phyloP scores from a whole-genome alignment of 2,329 filamentous ascomycete species.

The Aschersonia sp. region DNA sequence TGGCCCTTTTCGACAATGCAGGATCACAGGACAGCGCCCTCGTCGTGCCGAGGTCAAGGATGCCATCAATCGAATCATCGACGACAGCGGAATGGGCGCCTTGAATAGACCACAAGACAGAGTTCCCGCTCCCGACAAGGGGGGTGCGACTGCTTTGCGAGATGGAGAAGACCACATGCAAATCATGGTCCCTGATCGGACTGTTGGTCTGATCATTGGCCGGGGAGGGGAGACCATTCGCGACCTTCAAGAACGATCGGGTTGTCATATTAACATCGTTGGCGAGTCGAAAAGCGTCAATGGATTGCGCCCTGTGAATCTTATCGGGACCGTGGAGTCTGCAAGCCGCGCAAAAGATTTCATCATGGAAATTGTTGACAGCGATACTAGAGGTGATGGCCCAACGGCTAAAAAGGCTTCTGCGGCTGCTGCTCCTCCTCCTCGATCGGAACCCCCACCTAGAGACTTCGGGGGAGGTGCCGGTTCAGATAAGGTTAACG shows the following conservation, averaged over 20 bases:
- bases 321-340: slow-evolving; percentile 66
- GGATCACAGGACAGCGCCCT: slow-evolving; percentile 61
- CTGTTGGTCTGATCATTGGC: slow-evolving; percentile 87
- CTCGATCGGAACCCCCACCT: slow-evolving; percentile 15
- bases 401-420: slow-evolving; percentile 16
- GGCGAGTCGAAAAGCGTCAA: slow-evolving; percentile 88
- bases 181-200: slow-evolving; percentile 90
- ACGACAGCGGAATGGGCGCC: slow-evolving; percentile 49
- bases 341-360: slow-evolving; percentile 69
- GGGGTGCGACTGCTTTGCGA: slow-evolving; percentile 37
- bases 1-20: slow-evolving; percentile 67
- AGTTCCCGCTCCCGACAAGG: slow-evolving; percentile 21
- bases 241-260: slow-evolving; percentile 78
- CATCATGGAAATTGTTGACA: slow-evolving; percentile 89
- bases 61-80: slow-evolving; percentile 77
- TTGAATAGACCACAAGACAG: slow-evolving; percentile 29
- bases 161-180: slow-evolving; percentile 78
- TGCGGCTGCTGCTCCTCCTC: slow-evolving; percentile 7
- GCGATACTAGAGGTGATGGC: slow-evolving; percentile 54
- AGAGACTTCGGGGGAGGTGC: slow-evolving; percentile 18
- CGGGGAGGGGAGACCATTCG: slow-evolving; percentile 85
- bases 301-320: slow-evolving; percentile 75
- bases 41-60: slow-evolving; percentile 65
- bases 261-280: slow-evolving; percentile 93
- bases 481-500: slow-evolving; percentile 55